Evolutionary conservation across 225 moss, liverwort and hornwort species (phyloP).

Genomic region (Neckera pumila): DNA sequence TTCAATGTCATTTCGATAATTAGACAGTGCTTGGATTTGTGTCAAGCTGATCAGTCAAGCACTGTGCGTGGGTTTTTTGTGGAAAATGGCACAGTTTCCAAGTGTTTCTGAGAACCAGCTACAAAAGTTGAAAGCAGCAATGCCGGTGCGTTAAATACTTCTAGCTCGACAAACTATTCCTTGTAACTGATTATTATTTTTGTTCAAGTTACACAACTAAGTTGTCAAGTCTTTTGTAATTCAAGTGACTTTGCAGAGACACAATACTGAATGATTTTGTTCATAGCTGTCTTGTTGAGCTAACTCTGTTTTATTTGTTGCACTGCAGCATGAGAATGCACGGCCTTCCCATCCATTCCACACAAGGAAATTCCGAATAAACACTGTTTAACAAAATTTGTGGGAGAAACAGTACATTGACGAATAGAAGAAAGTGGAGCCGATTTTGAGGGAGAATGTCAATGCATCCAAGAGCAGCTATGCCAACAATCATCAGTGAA

Average conservation of each 20-base stretch:
- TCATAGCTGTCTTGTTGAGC: background rate
- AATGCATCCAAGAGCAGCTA: background rate
- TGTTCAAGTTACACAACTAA: background rate
- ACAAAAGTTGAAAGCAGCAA: background rate
- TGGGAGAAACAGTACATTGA: background rate
- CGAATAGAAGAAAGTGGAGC: background rate
- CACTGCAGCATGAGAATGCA: background rate
- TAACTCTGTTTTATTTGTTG: background rate
- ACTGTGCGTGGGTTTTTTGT: background rate
- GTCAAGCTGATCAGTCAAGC: background rate
- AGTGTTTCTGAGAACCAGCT: conserved; percentile 15
- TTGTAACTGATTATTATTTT: background rate
- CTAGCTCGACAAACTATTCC: background rate
- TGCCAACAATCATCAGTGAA: background rate
- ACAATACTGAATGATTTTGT: background rate
- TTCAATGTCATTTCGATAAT: background rate
- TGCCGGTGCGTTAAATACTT: background rate
- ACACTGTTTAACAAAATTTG: background rate
- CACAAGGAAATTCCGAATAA: background rate
- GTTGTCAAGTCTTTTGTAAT: background rate
- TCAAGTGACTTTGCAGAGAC: background rate
- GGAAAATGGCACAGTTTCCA: background rate
- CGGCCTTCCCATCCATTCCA: background rate
- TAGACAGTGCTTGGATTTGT: background rate
- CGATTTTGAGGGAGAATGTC: background rate